phyloP scores from a whole-genome alignment of 2,329 filamentous ascomycete genomes.

The Aspergillus ochraceus region DNA sequence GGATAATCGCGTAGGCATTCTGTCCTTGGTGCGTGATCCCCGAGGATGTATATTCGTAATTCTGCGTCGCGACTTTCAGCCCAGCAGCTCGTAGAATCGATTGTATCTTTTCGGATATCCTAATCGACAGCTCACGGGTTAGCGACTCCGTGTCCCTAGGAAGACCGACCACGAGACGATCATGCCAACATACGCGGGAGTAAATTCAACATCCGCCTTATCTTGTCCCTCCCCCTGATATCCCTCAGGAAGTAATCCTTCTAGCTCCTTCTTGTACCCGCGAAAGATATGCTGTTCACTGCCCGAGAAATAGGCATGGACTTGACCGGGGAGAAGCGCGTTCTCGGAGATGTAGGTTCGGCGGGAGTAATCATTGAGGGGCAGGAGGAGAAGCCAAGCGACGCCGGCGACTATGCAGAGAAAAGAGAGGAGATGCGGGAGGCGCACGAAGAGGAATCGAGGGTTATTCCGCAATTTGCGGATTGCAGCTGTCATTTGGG shows the following conservation, averaged over 20 bases:
- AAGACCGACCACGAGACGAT: background rate
- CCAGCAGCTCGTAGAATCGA: slow-evolving; percentile 75
- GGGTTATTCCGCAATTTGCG: slow-evolving; percentile 71
- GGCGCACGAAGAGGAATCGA: slow-evolving; percentile 67
- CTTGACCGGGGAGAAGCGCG: slow-evolving; percentile 89
- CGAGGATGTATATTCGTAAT: slow-evolving; percentile 79
- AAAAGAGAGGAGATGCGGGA: slow-evolving; percentile 84
- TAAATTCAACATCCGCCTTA: slow-evolving; percentile 22
- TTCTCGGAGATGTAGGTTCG: slow-evolving; percentile 97
- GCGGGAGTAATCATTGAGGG: slow-evolving; percentile 86
- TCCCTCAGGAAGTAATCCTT: slow-evolving; percentile 43
- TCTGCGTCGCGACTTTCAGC: slow-evolving; percentile 83
- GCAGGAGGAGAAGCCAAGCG: slow-evolving; percentile 85
- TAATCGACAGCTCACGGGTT: slow-evolving; percentile 17
- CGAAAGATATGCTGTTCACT: slow-evolving; percentile 94
- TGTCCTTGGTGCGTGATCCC: slow-evolving; percentile 74
- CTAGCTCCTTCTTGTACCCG: slow-evolving; percentile 83
- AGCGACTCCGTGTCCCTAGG: slow-evolving; percentile 9
- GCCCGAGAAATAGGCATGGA: slow-evolving; percentile 95
- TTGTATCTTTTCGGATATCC: slow-evolving; percentile 69
- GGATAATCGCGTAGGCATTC: slow-evolving; percentile 91
- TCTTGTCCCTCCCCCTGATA: slow-evolving; percentile 7
- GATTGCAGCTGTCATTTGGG: slow-evolving; percentile 35
- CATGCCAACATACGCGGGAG: slow-evolving; percentile 27
- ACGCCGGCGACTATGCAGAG: slow-evolving; percentile 83